These are phyloP conservation scores for Uncinocarpus reesii DNA, from an alignment of 2,329 filamentous ascomycete genomes.

Conservation along the genomic window DNA sequence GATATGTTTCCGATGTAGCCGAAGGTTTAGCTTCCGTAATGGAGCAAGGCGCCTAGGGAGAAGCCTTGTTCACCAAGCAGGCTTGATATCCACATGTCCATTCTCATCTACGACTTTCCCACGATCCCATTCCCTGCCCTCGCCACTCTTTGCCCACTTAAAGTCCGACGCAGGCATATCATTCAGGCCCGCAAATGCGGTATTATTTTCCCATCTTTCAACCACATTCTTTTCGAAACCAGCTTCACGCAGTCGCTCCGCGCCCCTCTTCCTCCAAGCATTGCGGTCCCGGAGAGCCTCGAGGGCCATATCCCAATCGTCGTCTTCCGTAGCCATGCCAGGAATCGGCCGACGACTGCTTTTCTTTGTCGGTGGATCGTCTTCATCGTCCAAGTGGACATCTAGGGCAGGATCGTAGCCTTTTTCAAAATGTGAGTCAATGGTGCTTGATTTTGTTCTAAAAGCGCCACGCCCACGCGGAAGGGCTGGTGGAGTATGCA, in stretches of 20 bases:
- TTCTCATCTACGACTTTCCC: conserved; percentile 51
- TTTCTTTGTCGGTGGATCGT: conserved; percentile 45
- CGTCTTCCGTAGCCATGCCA: conserved; percentile 39
- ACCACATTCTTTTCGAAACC: conserved; percentile 71
- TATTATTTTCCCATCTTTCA: conserved; percentile 56
- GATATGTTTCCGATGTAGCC: too few relatives aligned
- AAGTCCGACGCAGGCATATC: conserved; percentile 53
- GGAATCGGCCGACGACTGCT: conserved; percentile 30
- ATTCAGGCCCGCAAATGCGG: conserved; percentile 43
- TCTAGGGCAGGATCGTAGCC: conserved; percentile 48
- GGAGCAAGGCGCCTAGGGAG: too few relatives aligned
- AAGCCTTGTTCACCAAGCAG: conserved; percentile 40
- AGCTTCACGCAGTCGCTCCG: conserved; percentile 62
- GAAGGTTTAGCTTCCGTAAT: too few relatives aligned
- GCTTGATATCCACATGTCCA: conserved; percentile 43
- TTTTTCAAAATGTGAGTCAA: conserved; percentile 69
- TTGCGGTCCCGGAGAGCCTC: conserved; percentile 72
- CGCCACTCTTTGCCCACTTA: conserved; percentile 60
- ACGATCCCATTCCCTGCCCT: conserved; percentile 57
- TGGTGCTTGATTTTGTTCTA: conserved; percentile 49
- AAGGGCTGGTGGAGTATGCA: conserved; percentile 34
- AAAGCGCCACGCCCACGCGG: conserved; percentile 62
- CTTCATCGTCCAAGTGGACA: conserved; percentile 35
- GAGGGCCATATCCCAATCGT: conserved; percentile 69
- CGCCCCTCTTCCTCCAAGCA: conserved; percentile 64